Conservation (phyloP, 1,139 yeast genomes). For the Pneumocystis sp. region DNA sequence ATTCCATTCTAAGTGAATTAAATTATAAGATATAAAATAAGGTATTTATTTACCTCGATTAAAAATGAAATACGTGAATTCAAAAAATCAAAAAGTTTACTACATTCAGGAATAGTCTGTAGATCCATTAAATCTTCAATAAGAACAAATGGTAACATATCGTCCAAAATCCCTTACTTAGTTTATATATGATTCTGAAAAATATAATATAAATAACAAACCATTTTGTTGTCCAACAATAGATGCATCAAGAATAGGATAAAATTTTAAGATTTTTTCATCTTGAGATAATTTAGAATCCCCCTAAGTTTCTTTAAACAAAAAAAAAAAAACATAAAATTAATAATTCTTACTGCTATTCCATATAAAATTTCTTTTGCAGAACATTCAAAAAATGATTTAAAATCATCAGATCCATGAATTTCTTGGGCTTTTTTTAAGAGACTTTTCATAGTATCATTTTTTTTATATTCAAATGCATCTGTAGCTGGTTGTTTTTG, state of each 20-base stretch:
- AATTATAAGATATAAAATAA: neutral
- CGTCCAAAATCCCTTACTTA: slow-evolving; percentile 12
- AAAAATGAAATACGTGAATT: slow-evolving; percentile 20
- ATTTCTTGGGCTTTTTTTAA: neutral
- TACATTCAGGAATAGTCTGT: slow-evolving; percentile 25
- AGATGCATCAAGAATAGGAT: neutral
- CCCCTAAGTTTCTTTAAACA: neutral
- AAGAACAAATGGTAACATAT: slow-evolving; percentile 13
- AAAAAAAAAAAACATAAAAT: neutral
- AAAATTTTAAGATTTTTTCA: neutral
- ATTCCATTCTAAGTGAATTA: slow-evolving; percentile 14
- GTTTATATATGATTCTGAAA: neutral
- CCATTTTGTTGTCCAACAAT: neutral
- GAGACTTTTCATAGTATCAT: neutral
- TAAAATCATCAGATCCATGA: neutral
- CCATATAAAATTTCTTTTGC: neutral
- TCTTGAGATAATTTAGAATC: neutral
- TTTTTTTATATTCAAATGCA: neutral
- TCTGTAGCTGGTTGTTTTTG: neutral
- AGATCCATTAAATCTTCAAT: slow-evolving; percentile 27
- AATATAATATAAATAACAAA: neutral
- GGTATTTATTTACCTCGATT: slow-evolving; percentile 12
- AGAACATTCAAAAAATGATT: neutral
- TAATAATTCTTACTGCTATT: neutral
- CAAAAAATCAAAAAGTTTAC: slow-evolving; percentile 26